Conservation (phyloP, 2,329 filamentous ascomycete species). For the Neonectria neomacrospora region DNA sequence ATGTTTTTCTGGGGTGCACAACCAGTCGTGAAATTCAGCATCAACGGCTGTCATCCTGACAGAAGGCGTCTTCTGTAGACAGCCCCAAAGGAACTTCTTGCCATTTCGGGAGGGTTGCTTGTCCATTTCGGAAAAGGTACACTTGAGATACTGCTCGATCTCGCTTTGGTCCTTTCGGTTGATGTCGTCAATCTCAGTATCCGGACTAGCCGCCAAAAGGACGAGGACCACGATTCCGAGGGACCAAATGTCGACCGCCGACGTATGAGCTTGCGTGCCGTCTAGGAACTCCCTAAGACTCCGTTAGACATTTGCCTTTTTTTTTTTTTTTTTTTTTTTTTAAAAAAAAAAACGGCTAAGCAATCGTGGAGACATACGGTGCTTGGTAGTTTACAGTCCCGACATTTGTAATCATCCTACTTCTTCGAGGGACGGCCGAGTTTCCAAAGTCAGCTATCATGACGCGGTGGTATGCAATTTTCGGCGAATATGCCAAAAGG, state of each 20-base stretch:
- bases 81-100: conserved; percentile 46
- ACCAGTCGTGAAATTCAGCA: conserved; percentile 49
- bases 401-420: conserved; percentile 56
- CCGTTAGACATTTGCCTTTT: conserved; percentile 19
- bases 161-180: conserved; percentile 43
- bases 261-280: conserved; percentile 44
- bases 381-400: conserved; percentile 62
- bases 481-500: conserved; percentile 59
- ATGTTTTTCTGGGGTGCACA: conserved; percentile 48
- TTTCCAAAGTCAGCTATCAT: conserved; percentile 65
- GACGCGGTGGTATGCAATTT: conserved; percentile 55
- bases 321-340: too few species aligned
- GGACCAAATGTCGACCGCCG: conserved; percentile 63
- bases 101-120: conserved; percentile 41
- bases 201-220: conserved; percentile 45
- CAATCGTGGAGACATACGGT: conserved; percentile 54
- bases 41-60: conserved; percentile 45
- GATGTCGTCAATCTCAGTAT: conserved; percentile 39
- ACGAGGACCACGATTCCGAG: conserved; percentile 59
- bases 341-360: neutral
- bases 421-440: conserved; percentile 55
- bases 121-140: conserved; percentile 26
- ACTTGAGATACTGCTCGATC: conserved; percentile 36
- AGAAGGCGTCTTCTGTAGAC: conserved; percentile 44
- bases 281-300: conserved; percentile 53